Conservation (phyloP, 2,329 filamentous ascomycete species). For the Immersiporthe knoxdaviesiana region DNA sequence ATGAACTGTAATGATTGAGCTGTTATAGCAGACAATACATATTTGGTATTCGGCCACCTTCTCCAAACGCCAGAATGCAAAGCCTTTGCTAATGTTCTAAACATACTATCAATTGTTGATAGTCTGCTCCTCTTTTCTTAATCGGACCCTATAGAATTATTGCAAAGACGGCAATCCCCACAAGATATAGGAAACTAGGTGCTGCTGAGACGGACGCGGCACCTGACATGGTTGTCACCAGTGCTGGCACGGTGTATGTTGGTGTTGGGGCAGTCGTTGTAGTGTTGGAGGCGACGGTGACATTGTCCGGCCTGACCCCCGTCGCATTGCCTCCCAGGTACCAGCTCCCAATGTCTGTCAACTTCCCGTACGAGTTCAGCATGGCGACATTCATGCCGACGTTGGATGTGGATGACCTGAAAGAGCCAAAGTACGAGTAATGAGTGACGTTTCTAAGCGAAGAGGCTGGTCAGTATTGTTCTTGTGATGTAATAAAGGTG, state of each 20-base stretch:
- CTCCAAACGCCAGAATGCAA: neutral
- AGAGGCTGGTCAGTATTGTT: neutral
- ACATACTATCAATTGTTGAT: neutral
- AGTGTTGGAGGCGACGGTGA: slow-evolving; percentile 11
- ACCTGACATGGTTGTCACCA: slow-evolving; percentile 8
- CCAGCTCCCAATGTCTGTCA: slow-evolving; percentile 17
- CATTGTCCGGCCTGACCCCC: slow-evolving; percentile 19
- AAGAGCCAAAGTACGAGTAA: slow-evolving; percentile 22
- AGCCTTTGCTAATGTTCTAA: neutral
- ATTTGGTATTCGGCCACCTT: neutral
- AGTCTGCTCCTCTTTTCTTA: neutral
- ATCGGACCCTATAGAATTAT: neutral
- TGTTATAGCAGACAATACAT: no score
- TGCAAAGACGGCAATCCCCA: neutral
- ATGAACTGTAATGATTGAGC: no score
- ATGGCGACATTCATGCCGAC: slow-evolving; percentile 21
- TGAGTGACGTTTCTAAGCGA: slow-evolving; percentile 10
- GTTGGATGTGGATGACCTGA: slow-evolving; percentile 19
- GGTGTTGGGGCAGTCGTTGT: neutral
- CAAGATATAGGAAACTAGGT: neutral
- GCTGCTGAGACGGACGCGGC: neutral
- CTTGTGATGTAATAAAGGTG: no score
- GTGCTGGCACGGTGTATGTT: slow-evolving; percentile 16
- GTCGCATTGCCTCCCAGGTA: slow-evolving; percentile 20
- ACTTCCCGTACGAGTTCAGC: slow-evolving; percentile 15